Evolutionary conservation across 2,329 filamentous ascomycete species (phyloP), one percentile per base, ranked within the genome.

Genomic region (Beauveria rudraprayagi): DNA sequence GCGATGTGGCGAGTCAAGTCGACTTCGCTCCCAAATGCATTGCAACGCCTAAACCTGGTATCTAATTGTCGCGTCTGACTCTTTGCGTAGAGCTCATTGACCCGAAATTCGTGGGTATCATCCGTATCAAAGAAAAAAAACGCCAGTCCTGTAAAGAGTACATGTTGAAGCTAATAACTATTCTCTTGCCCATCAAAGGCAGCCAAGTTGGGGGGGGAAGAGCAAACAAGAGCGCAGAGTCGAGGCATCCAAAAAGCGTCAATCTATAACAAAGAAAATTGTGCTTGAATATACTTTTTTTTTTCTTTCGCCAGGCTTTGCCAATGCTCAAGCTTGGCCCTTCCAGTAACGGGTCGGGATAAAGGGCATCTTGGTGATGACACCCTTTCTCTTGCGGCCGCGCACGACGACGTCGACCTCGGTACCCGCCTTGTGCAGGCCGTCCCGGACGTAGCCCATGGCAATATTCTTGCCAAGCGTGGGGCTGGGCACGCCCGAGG

Each of bases 391-490:
- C 70, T 83, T 79, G 77, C 87, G 90, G 22, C 91, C 92, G 58
- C 92, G 80, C 2, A 96, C 87, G 44, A 91, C 73, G 4, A 96
- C 86, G 19, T 86, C 83, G 7, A 96, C 78, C 76, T 93, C 87
- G 1, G 91, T 96, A 11, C 91, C 92, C 37, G 83, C 80, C 81
- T 95, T 95, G 73, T 96, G 91, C 71, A 87, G 76, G 0, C 91
- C 91, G 65, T 90, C 86, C 75, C 86, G 85, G 70, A 97, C 80
- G 71, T 96, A 96, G 0, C 88, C 94, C 94, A 99, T 99, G 61
- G 93, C 92, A 64, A 99, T 93, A 74, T 97, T 97, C 79, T 89
- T 89, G 65, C 87, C 87, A 53, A 97, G 77, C 0, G 88, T 90
- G 2, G 94, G 94, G 70, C 89, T 92, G 0, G 94, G 94, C 66